A percentile compares a stretch with the other conserved stretches of the same genome.
Evolutionary conservation across 2,329 filamentous ascomycete genomes (phyloP).

Genomic region (Stachybotrys elegans): DNA sequence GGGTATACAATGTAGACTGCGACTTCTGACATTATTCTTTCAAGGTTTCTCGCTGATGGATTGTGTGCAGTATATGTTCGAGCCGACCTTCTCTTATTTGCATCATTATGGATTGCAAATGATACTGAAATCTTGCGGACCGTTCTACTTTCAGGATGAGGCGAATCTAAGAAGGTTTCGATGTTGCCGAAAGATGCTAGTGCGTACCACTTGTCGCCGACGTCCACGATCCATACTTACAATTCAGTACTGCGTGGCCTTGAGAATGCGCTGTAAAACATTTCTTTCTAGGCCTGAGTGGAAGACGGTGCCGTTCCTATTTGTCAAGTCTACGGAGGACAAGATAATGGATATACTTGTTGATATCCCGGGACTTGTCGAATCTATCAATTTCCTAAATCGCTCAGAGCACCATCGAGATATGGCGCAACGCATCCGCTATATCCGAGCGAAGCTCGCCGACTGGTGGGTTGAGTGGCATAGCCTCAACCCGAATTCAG

Average conservation of each 20-base stretch:
- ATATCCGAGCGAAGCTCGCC: neutral
- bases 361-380: neutral
- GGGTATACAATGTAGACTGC: neutral
- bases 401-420: neutral
- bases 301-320: neutral
- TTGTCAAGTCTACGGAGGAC: neutral
- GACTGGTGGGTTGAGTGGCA: neutral
- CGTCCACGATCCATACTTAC: neutral
- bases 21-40: neutral
- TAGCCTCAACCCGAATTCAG: neutral
- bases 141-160: neutral
- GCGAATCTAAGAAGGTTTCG: neutral
- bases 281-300: neutral
- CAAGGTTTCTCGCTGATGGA: neutral
- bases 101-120: neutral
- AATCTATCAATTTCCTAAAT: neutral
- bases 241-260: neutral
- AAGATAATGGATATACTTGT: neutral
- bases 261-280: neutral
- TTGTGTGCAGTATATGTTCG: neutral
- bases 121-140: constrained; percentile 1
- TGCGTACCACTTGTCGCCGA: neutral
- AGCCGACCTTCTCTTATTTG: neutral
- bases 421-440: neutral
- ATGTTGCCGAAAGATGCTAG: neutral